Base-by-base conservation (phyloP, 352 stramenopile species). In the Pythium aristosporum region DNA sequence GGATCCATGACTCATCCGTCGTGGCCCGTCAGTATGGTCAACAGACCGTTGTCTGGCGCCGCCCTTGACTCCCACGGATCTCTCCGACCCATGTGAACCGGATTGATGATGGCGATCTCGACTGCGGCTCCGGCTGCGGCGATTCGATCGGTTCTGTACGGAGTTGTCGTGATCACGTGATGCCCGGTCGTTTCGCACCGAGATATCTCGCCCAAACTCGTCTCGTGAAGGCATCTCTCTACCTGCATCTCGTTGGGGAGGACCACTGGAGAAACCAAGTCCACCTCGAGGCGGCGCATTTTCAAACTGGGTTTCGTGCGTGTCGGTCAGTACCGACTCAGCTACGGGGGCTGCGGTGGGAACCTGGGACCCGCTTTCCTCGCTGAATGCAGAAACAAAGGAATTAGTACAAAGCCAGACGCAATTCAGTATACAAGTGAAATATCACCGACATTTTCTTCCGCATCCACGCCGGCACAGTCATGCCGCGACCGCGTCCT, bases 391-490 rank as follows among this genome's bases (percentile, higher is more conserved):
- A 39, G 6, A 10, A 39, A 39, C 34, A 39, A 39, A 15, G 34
- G 8, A 13, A 39, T 39, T 10, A 39, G 34, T 30, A 30, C 25
- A 5, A 30, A 28, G 25, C 25, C 25, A 28, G 3, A 42, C 37
- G 11, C 57, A 12, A 56, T 25, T 56, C 12, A 36, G 11, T 41
- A 42, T 28, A 43, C 25, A 56, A 46, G 59, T 42, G 37, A 32
- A 25, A 57, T 13, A 21, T 12, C 1, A 82, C 78, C 43, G 69
- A 92, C 85, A 93, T 92, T 68, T 94, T 94, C 74, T 96, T 96
- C 57, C 78, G 87, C 85, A 98, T 96, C 91, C 91, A 98, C 36
- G 91, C 90, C 16, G 91, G 91, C 65, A 98, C 78, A 10, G 93
- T 97, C 80, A 97, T 91, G 44, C 89, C 87, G 37, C 89, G 82